phyloP scores from a whole-genome alignment of 2,329 filamentous ascomycete genomes.

The Microdochium nivale region DNA sequence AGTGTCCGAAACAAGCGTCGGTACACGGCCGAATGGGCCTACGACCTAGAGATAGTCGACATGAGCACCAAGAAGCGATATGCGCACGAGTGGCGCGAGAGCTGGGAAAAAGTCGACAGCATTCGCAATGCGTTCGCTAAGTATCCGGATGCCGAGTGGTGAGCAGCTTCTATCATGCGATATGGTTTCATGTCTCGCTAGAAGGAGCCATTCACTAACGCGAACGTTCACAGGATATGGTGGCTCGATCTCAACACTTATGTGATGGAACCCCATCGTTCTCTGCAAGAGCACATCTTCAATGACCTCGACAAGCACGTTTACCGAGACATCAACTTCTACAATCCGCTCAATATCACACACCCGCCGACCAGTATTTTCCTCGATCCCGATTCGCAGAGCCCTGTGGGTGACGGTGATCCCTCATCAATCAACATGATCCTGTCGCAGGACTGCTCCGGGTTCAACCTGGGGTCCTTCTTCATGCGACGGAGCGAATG shows the following conservation, averaged over 20 bases:
- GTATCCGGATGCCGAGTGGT: constrained; percentile 96
- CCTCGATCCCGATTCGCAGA: constrained; percentile 67
- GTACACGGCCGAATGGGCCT: constrained; percentile 83
- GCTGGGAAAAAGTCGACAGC: constrained; percentile 98
- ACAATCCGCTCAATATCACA: constrained; percentile 88
- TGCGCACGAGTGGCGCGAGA: constrained; percentile 97
- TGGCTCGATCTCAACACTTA: constrained; percentile 97
- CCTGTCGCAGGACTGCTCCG: constrained; percentile 85
- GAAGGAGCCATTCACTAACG: background rate
- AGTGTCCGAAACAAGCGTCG: constrained; percentile 91
- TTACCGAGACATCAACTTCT: constrained; percentile 93
- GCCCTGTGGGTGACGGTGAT: constrained; percentile 68
- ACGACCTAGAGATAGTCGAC: constrained; percentile 91
- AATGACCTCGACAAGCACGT: constrained; percentile 63
- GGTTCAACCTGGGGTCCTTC: constrained; percentile 96
- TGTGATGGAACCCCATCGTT: constrained; percentile 92
- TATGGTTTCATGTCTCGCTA: background rate
- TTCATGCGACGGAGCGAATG: constrained; percentile 79
- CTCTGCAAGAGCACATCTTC: constrained; percentile 86
- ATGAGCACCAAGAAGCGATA: constrained; percentile 99
- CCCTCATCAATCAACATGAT: constrained; percentile 76
- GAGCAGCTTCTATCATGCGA: constrained; percentile 24
- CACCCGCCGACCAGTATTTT: constrained; percentile 70
- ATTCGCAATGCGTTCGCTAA: constrained; percentile 83
- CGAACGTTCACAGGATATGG: constrained; percentile 70